Evolutionary conservation across 371 early-diverging fungal genomes (phyloP).

Genomic region (Gilbertella persicaria): DNA sequence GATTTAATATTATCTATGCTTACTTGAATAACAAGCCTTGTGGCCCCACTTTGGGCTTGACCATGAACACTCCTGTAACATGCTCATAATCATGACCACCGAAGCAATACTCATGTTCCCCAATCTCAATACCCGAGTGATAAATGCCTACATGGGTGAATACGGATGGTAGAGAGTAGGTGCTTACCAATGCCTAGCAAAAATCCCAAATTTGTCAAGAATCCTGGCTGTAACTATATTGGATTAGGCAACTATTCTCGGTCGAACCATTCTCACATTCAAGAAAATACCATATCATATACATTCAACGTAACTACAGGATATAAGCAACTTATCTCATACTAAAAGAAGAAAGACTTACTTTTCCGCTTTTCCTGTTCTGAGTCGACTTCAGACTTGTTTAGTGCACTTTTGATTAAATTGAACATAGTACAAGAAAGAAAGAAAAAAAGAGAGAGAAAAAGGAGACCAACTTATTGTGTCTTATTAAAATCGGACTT

Average conservation of each 20-base stretch:
- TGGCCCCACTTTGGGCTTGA: slow-evolving; percentile 58
- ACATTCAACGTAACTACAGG: slow-evolving; percentile 55
- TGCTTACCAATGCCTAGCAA: slow-evolving; percentile 59
- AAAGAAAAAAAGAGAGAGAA: not conserved
- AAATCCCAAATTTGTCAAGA: slow-evolving; percentile 57
- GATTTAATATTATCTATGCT: slow-evolving; percentile 3
- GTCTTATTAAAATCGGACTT: too few relatives aligned
- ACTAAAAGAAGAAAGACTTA: not conserved
- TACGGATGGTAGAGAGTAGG: not conserved
- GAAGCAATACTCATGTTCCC: slow-evolving; percentile 65
- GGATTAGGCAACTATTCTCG: too few relatives aligned
- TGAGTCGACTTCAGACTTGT: slow-evolving; percentile 12
- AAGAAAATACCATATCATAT: slow-evolving; percentile 69
- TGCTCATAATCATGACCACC: slow-evolving; percentile 64
- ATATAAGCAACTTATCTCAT: not conserved
- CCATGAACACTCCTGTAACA: slow-evolving; percentile 65
- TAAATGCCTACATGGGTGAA: slow-evolving; percentile 49
- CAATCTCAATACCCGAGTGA: slow-evolving; percentile 67
- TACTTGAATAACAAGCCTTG: slow-evolving; percentile 65
- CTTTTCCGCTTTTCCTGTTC: slow-evolving; percentile 21
- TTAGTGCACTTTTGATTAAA: slow-evolving; percentile 12
- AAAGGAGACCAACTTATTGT: too few relatives aligned
- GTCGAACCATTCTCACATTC: too few relatives aligned
- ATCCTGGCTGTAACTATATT: slow-evolving; percentile 55
- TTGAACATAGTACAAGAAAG: slow-evolving; percentile 9